Percentiles rank a stretch among this genome's conserved stretches.
Evolutionary conservation across 768 basidiomycete species (phyloP).

Genomic region (Boletus rubescentipes): DNA sequence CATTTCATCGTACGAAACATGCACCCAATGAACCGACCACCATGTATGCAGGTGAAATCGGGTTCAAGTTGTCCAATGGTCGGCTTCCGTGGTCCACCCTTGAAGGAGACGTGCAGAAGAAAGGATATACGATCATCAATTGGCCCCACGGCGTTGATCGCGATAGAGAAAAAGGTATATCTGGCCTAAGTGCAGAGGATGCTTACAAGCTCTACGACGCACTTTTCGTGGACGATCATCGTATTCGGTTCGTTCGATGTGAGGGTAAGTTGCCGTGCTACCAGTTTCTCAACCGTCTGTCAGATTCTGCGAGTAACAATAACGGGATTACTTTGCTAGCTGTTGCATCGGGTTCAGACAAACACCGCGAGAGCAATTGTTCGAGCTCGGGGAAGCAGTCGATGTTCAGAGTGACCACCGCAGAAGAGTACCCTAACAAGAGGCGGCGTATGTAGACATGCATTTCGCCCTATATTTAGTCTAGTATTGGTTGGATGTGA

Average conservation of each 20-base stretch:
- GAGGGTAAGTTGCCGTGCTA: neutral
- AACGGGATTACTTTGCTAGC: neutral
- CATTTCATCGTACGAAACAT: neutral
- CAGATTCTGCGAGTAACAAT: no score
- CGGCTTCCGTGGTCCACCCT: slow-evolving; percentile 4
- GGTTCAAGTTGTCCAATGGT: neutral
- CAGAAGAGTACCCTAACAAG: neutral
- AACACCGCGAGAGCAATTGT: neutral
- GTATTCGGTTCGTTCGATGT: neutral
- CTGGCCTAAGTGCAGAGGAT: slow-evolving; percentile 4
- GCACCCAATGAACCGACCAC: neutral
- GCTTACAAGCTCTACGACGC: slow-evolving; percentile 2
- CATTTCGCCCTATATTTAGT: neutral
- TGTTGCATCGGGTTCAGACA: neutral
- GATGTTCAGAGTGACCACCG: neutral
- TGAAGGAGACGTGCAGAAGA: neutral
- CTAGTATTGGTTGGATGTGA: no score
- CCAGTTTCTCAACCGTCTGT: no score
- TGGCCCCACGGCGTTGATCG: slow-evolving; percentile 4
- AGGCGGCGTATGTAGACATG: neutral
- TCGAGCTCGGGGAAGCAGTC: neutral
- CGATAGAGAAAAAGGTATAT: slow-evolving; percentile 1
- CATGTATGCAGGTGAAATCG: neutral
- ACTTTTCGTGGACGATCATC: neutral
- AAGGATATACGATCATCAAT: slow-evolving; percentile 2